Conservation (phyloP, 352 stramenopile species). For the Phytopythium mirpurense region DNA sequence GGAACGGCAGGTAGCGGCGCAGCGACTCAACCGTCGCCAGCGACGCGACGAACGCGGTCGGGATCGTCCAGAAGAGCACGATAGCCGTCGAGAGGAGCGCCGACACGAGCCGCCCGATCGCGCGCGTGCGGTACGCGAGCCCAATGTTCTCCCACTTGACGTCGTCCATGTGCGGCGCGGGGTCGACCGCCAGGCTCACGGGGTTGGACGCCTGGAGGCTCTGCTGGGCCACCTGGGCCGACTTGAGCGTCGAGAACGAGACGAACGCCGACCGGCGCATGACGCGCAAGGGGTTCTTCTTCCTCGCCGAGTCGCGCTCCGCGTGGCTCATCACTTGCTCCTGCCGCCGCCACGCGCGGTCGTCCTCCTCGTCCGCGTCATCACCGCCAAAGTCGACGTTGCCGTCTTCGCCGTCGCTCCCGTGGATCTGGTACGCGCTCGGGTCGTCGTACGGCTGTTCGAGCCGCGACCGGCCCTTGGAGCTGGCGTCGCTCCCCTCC, state of each 20-base stretch:
- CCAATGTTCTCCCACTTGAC: constrained; percentile 80
- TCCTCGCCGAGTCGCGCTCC: constrained; percentile 38
- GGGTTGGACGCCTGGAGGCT: constrained; percentile 56
- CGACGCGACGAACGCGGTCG: constrained; percentile 70
- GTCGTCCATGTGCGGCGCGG: constrained; percentile 55
- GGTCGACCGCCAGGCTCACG: constrained; percentile 38
- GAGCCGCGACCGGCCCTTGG: background rate
- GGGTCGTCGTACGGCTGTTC: background rate
- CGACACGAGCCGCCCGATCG: constrained; percentile 45
- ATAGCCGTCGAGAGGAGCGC: constrained; percentile 48
- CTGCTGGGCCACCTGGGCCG: constrained; percentile 66
- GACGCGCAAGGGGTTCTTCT: constrained; percentile 46
- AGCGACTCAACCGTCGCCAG: constrained; percentile 67
- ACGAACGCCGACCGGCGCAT: constrained; percentile 72
- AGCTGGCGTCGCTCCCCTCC: background rate
- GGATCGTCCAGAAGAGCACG: constrained; percentile 83
- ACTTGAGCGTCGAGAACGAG: constrained; percentile 71
- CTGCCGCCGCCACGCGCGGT: constrained; percentile 10
- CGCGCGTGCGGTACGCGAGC: constrained; percentile 39
- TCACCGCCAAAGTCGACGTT: background rate
- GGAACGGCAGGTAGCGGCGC: constrained; percentile 46
- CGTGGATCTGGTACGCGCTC: constrained; percentile 5
- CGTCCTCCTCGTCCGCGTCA: constrained; percentile 16
- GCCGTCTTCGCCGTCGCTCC: constrained; percentile 1
- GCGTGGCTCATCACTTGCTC: constrained; percentile 44